Base-by-base conservation (phyloP, 768 basidiomycete genomes). In the Suillus discolor region DNA sequence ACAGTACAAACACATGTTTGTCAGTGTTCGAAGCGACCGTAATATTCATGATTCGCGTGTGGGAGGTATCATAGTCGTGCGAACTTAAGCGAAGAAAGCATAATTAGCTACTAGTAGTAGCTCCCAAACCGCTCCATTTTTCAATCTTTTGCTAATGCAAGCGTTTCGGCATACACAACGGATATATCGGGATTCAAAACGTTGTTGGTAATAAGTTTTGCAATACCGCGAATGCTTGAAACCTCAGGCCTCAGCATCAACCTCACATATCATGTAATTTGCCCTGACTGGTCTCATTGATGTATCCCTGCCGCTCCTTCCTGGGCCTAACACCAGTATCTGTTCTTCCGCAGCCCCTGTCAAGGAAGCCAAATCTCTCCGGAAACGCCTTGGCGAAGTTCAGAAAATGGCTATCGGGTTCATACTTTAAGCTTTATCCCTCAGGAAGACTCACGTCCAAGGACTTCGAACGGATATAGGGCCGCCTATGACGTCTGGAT, bases 331-430 rank as follows among this genome's bases (percentile, higher is more conserved):
- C 49, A 88, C 90, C 3, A 94, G 92, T 66, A 80, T 97, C 34
- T 90, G 96, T n/a, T 95, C 93, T 0, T 94, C 93, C 0, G 85
- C 89, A 16, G 81, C 87, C 87, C 83, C 81, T 49, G 74, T 80
- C 6, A 78, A 81, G 4, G 80, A 83, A 9, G 83, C 83, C 28
- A 86, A 87, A 51, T 87, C 91, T 87, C 91, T 0, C 83, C 78
- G 90, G 7, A 83, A 87, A 31, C 86, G 85, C 38, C 84, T 96
- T 66, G 91, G 92, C 2, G 90, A 95, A 73, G 94, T 91, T 7
- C 96, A 98, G 73, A 96, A 72, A 84, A 91, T 59, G 94, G 93
- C 0, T 96, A 96, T 74, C 89, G 94, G 94, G 91, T 16, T 84
- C 89, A 0, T 97, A 96, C 73, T 97, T n/a, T n/a, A n/a, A n/a